Percentiles rank a stretch among this genome's conserved stretches.
Conservation (phyloP, 1,284 basidiomycete genomes). For the Ustilago hordei region DNA sequence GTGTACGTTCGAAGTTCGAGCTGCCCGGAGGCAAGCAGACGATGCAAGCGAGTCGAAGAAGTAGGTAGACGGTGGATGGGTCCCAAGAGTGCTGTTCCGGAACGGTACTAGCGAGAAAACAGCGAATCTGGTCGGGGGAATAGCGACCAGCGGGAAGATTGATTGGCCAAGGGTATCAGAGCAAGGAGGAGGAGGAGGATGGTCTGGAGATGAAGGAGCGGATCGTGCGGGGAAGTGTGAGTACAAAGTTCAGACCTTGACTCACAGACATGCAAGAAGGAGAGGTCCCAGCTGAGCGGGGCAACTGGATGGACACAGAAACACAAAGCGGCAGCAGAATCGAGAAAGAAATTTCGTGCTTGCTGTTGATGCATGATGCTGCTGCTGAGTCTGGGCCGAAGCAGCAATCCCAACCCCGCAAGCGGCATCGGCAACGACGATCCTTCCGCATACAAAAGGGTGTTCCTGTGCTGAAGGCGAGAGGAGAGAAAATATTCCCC, state of each 20-base stretch:
- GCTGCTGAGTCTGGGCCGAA: constrained; percentile 10
- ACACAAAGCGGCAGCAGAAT: neutral
- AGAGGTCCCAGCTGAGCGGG: constrained; percentile 1
- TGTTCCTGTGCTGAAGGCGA: neutral
- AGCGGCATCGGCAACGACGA: constrained; percentile 12
- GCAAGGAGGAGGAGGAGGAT: neutral
- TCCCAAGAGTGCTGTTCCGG: neutral
- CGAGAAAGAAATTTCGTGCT: neutral
- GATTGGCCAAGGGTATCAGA: neutral
- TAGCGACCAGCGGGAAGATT: neutral
- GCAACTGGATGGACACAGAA: constrained; percentile 3
- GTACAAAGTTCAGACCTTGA: constrained; percentile 1
- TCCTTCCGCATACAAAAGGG: constrained; percentile 1
- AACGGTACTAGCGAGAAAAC: neutral
- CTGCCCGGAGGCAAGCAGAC: neutral
- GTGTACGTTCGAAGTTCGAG: neutral
- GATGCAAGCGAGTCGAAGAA: neutral
- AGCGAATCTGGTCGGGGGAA: neutral
- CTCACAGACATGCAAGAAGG: neutral
- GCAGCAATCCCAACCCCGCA: constrained; percentile 12
- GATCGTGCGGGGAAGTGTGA: constrained; percentile 21
- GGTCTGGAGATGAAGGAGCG: constrained; percentile 8
- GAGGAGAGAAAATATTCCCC: constrained; percentile 9
- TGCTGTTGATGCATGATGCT: constrained; percentile 7
- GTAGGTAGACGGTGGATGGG: neutral